Conservation (phyloP, 1,284 basidiomycete species). For the Fomitiporia mediterranea region DNA sequence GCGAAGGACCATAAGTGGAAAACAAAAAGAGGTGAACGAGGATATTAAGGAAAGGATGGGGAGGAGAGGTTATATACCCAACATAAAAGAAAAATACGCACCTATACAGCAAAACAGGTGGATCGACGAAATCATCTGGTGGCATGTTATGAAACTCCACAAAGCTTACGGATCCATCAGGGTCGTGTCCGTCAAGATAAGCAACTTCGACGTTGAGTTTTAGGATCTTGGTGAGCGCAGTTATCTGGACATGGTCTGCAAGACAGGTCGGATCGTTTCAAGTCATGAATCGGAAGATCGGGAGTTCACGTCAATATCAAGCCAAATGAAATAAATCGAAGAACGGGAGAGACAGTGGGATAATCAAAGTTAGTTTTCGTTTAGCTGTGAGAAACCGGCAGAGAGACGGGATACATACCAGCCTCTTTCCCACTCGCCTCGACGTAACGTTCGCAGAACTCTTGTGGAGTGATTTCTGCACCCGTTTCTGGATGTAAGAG, state of each 20-base stretch:
- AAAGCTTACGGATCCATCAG: slow-evolving; percentile 55
- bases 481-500: slow-evolving; percentile 71
- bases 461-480: slow-evolving; percentile 50
- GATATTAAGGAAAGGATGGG: not conserved
- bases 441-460: slow-evolving; percentile 75
- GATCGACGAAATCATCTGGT: slow-evolving; percentile 35
- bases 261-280: no score
- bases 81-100: slow-evolving; percentile 30
- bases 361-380: not conserved
- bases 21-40: not conserved
- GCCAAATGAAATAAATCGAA: not conserved
- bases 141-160: slow-evolving; percentile 58
- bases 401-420: slow-evolving; percentile 37
- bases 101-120: slow-evolving; percentile 72
- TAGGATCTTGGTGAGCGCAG: slow-evolving; percentile 69
- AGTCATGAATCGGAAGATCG: not conserved
- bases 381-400: no score
- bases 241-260: slow-evolving; percentile 79
- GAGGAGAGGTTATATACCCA: not conserved
- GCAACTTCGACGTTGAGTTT: slow-evolving; percentile 69
- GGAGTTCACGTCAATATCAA: not conserved
- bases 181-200: slow-evolving; percentile 64
- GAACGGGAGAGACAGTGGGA: not conserved
- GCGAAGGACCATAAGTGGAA: not conserved
- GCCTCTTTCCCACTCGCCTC: slow-evolving; percentile 82